Percentiles rank a stretch among this genome's conserved stretches.
phyloP scores from a whole-genome alignment of 2,329 filamentous ascomycete genomes.

The Cladobotryum mycophilum region DNA sequence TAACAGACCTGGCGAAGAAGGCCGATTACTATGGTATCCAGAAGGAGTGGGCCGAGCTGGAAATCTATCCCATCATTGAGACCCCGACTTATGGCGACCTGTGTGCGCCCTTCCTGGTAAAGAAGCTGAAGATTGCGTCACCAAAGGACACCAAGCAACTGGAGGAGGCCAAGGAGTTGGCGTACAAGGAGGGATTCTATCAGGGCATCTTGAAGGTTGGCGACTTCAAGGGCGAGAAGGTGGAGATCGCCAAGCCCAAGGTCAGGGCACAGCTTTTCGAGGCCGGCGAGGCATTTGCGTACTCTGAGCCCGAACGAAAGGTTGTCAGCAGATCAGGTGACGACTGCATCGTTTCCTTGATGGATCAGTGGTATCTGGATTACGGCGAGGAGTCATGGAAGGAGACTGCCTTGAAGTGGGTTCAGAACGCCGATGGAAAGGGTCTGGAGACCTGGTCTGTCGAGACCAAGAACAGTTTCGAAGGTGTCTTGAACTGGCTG shows the following conservation, averaged over 20 bases:
- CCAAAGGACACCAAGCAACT: conserved; percentile 89
- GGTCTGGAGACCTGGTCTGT: conserved; percentile 73
- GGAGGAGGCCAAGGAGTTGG: conserved; percentile 87
- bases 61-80: conserved; percentile 82
- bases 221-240: conserved; percentile 79
- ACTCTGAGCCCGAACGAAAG: conserved; percentile 86
- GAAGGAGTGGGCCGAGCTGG: conserved; percentile 91
- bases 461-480: conserved; percentile 74
- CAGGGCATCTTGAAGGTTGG: conserved; percentile 85
- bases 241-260: conserved; percentile 80
- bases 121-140: conserved; percentile 92
- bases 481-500: conserved; percentile 84
- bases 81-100: conserved; percentile 84
- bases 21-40: conserved; percentile 92
- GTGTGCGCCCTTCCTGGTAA: conserved; percentile 74
- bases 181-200: conserved; percentile 97
- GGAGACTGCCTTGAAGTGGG: conserved; percentile 63
- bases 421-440: conserved; percentile 59
- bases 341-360: conserved; percentile 84
- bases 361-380: conserved; percentile 98
- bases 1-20: conserved; percentile 86
- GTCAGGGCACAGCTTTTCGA: conserved; percentile 74
- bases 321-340: conserved; percentile 87
- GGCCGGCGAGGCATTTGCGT: conserved; percentile 74
- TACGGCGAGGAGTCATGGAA: conserved; percentile 92